phyloP scores from a whole-genome alignment of 208 protist species.

The Crithidia sp. region DNA sequence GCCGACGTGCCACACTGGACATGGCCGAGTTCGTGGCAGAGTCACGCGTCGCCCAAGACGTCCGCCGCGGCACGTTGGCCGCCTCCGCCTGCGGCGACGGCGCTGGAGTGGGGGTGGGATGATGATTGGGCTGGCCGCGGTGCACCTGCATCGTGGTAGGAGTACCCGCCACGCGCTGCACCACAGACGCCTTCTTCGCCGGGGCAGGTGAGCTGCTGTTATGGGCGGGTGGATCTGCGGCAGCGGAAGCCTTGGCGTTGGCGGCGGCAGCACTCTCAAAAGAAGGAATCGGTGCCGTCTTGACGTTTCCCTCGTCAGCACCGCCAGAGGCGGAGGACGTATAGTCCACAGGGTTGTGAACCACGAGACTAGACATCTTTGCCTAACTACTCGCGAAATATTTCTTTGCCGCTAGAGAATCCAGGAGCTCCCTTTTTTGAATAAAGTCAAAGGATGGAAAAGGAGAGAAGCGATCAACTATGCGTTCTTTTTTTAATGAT shows the following conservation, averaged over 20 bases:
- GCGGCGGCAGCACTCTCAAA: neutral
- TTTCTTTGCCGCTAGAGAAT: conserved; percentile 1
- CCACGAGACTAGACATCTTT: neutral
- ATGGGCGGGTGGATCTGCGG: neutral
- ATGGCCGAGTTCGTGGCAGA: neutral
- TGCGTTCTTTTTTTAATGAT: too few species aligned
- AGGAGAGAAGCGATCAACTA: conserved; percentile 3
- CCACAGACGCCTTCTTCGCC: conserved; percentile 11
- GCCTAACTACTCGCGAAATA: neutral
- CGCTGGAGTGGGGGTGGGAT: neutral
- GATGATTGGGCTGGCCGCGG: neutral
- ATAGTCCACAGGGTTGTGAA: conserved; percentile 1
- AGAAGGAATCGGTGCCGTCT: neutral
- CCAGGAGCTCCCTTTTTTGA: neutral
- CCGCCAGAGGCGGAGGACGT: conserved; percentile 11
- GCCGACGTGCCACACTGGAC: conserved; percentile 12
- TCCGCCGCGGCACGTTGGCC: neutral
- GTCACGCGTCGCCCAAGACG: conserved; percentile 4
- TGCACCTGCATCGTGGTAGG: conserved; percentile 9
- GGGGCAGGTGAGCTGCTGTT: neutral
- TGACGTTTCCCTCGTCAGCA: neutral
- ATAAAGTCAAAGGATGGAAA: conserved; percentile 16
- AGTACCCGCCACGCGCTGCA: conserved; percentile 1
- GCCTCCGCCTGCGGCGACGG: neutral
- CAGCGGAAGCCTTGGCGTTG: conserved; percentile 8